A percentile compares a stretch with the other conserved stretches of the same genome.
Evolutionary conservation across 805 yeast genomes (phyloP).

Genomic region (Sugiyamaella lignohabitans): DNA sequence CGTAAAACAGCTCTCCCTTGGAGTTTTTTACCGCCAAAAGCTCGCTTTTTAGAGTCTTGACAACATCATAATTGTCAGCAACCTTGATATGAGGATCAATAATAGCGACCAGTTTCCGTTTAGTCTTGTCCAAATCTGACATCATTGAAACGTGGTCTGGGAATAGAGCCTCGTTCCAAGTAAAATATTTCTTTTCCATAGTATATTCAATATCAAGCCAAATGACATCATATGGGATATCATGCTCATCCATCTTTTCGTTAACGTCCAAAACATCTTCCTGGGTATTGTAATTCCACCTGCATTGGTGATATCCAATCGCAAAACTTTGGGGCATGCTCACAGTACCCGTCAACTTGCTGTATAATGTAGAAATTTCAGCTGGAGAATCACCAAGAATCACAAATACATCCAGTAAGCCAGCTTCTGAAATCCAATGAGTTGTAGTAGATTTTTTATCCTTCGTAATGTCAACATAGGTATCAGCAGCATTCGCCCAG

Average conservation of each 20-base stretch:
- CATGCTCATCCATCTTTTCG: constrained; percentile 59
- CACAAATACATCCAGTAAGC: constrained; percentile 68
- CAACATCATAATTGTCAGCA: constrained; percentile 49
- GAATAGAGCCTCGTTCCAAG: constrained; percentile 74
- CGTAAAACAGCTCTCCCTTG: constrained; percentile 50
- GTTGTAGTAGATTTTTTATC: constrained; percentile 36
- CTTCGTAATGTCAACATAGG: constrained; percentile 66
- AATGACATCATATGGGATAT: constrained; percentile 81
- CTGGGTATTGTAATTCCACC: constrained; percentile 95
- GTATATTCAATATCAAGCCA: constrained; percentile 96
- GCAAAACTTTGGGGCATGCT: constrained; percentile 71
- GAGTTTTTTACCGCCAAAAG: constrained; percentile 43
- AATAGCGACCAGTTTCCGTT: constrained; percentile 75
- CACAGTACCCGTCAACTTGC: constrained; percentile 65
- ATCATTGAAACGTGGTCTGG: constrained; percentile 72
- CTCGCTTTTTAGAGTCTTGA: constrained; percentile 42
- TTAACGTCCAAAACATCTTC: constrained; percentile 73
- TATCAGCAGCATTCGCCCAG: constrained; percentile 92
- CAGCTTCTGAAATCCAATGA: constrained; percentile 95
- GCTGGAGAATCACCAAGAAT: constrained; percentile 56
- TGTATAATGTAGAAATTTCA: constrained; percentile 52
- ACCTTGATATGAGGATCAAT: constrained; percentile 88
- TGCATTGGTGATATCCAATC: constrained; percentile 89
- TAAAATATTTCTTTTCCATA: constrained; percentile 78
- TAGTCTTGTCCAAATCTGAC: constrained; percentile 52